Evolutionary conservation across 2,329 filamentous ascomycete genomes (phyloP), one percentile per base, ranked within the genome.

Genomic region (Apiospora saccharicola): DNA sequence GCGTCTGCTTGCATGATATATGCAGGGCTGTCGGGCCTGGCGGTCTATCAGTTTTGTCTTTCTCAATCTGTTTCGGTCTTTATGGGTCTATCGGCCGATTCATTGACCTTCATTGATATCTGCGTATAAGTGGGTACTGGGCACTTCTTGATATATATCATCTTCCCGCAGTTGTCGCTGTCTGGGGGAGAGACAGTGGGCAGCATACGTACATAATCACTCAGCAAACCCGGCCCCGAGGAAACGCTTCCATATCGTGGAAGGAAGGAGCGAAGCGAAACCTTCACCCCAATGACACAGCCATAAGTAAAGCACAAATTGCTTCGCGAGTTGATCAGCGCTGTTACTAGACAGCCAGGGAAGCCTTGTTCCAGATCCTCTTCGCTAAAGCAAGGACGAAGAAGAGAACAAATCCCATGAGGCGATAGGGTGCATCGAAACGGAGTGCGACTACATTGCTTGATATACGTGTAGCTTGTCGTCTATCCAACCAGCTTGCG

Each of bases 261-360:
- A 37, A 64, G 57, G 34, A 41, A 64, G 19, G n/a, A 64, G 19
- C n/a, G 57, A 37, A 22, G 53, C n/a, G 53, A 22, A 22, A 22
- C 3, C 1, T 41, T 5, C 1, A n/a, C 12, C 5, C 57, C 30
- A 41, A 64, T 64, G 57, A 2, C 57, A 64, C 22, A 22, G 34
- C 57, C 22, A 37, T 64, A 41, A 64, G 34, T 12, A 14, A n/a
- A 22, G 8, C 22, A 10, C 22, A 10, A 22, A 41, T 64, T 64
- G 30, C 57, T 64, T 64, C 24, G 57, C 37, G 49, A 61, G 71
- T 76, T 76, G 71, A 71, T 74, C 74, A 70, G 70, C 71, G 79
- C 76, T 81, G 80, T 80, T 81, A 80, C 72, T 80, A 81, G 80
- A 80, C 79, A 80, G 79, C 72, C 69, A 71, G 73, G 68, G 49